phyloP scores from a whole-genome alignment of 2,329 filamentous ascomycete genomes.

The Ustulina deusta region DNA sequence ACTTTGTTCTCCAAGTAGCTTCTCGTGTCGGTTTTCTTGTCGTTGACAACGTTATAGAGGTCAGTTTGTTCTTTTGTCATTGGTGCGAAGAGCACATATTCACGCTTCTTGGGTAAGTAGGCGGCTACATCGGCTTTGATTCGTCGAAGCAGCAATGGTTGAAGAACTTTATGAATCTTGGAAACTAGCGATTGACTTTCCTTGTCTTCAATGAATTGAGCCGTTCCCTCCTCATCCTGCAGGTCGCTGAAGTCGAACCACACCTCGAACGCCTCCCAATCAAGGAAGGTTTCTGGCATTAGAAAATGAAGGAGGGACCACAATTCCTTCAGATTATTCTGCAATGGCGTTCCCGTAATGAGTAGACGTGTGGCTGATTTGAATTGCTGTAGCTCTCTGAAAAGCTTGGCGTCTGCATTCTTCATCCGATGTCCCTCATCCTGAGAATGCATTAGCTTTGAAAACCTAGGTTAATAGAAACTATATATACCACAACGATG shows the following conservation, averaged over 20 bases:
- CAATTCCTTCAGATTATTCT: slow-evolving; percentile 94
- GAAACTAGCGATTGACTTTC: slow-evolving; percentile 82
- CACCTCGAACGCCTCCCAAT: slow-evolving; percentile 90
- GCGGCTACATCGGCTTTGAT: slow-evolving; percentile 95
- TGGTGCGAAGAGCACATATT: slow-evolving; percentile 95
- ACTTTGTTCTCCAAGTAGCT: slow-evolving; percentile 87
- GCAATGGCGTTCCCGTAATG: slow-evolving; percentile 93
- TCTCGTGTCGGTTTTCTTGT: slow-evolving; percentile 71
- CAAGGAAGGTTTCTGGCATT: slow-evolving; percentile 90
- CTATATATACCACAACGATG: slow-evolving; percentile 82
- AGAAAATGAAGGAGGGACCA: slow-evolving; percentile 97
- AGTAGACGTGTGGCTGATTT: slow-evolving; percentile 89
- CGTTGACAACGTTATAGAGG: slow-evolving; percentile 76
- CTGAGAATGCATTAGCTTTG: slow-evolving; percentile 55
- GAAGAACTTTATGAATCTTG: slow-evolving; percentile 92
- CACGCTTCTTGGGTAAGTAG: slow-evolving; percentile 92
- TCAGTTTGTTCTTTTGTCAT: slow-evolving; percentile 92
- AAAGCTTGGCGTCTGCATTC: slow-evolving; percentile 92
- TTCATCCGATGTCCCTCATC: slow-evolving; percentile 98
- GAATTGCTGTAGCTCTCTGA: slow-evolving; percentile 88
- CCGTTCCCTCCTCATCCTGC: slow-evolving; percentile 82
- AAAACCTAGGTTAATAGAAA: neutral
- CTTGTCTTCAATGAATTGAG: slow-evolving; percentile 82
- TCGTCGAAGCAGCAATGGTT: slow-evolving; percentile 87
- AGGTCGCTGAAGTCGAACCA: slow-evolving; percentile 98